Conservation (phyloP, 1,139 yeast species). For the Lodderomyces metapsilosis region DNA sequence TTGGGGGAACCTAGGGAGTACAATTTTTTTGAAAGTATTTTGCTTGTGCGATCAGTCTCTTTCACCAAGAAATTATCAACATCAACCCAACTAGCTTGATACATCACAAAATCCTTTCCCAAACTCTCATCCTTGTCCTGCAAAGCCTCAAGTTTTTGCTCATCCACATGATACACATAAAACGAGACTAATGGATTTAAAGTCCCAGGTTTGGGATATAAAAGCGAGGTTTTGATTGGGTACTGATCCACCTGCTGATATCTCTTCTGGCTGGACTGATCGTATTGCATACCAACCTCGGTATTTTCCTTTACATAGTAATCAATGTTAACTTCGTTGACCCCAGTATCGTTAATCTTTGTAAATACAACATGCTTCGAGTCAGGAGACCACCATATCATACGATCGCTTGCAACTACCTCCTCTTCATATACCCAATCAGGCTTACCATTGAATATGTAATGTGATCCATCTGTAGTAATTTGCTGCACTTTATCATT, state of each 20-base stretch:
- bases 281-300: slow-evolving; percentile 29
- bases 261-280: slow-evolving; percentile 17
- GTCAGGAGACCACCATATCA: slow-evolving; percentile 88
- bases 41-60: slow-evolving; percentile 71
- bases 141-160: slow-evolving; percentile 19
- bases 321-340: slow-evolving; percentile 63
- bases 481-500: slow-evolving; percentile 35
- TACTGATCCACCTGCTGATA: slow-evolving; percentile 43
- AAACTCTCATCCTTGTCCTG: slow-evolving; percentile 26
- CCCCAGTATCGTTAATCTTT: slow-evolving; percentile 68
- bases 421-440: slow-evolving; percentile 99
- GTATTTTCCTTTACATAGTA: slow-evolving; percentile 48
- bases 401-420: slow-evolving; percentile 59
- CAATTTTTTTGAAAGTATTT: slow-evolving; percentile 53
- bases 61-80: slow-evolving; percentile 55
- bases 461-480: slow-evolving; percentile 65
- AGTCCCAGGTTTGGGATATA: slow-evolving; percentile 90
- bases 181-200: slow-evolving; percentile 61
- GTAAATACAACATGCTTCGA: slow-evolving; percentile 64
- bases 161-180: slow-evolving; percentile 39
- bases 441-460: slow-evolving; percentile 80
- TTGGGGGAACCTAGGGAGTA: slow-evolving; percentile 27
- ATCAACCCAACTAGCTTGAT: slow-evolving; percentile 73
- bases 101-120: slow-evolving; percentile 57
- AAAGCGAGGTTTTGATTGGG: slow-evolving; percentile 51